A percentile compares a stretch with the other conserved stretches of the same genome.
phyloP scores from a whole-genome alignment of 768 basidiomycete species.

The Hebeloma cylindrosporum region DNA sequence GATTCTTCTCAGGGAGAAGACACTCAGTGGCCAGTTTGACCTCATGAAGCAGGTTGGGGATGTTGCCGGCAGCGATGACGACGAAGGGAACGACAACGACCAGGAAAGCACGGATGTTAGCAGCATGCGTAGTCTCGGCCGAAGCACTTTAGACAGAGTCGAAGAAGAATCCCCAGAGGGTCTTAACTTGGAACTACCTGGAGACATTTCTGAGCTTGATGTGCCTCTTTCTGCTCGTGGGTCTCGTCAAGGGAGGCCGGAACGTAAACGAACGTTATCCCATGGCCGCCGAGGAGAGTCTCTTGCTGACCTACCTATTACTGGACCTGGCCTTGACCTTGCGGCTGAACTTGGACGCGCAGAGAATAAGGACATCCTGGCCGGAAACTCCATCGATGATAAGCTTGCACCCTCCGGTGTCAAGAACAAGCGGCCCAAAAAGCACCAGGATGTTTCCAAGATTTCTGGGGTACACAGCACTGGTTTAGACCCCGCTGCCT shows the following conservation, averaged over 20 bases:
- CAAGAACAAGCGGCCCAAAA: conserved; percentile 52
- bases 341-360: conserved; percentile 91
- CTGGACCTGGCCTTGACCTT: conserved; percentile 85
- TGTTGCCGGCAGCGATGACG: conserved; percentile 35
- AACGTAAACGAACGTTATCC: conserved; percentile 55
- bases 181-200: conserved; percentile 38
- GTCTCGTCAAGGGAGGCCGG: conserved; percentile 41
- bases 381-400: conserved; percentile 53
- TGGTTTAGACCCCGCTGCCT: conserved; percentile 43
- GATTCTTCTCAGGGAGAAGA: conserved; percentile 88
- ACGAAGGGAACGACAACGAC: conserved; percentile 42
- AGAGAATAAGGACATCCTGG: conserved; percentile 81
- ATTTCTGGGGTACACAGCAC: conserved; percentile 32
- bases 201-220: conserved; percentile 35
- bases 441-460: conserved; percentile 41
- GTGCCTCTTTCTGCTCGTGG: conserved; percentile 36
- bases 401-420: conserved; percentile 44
- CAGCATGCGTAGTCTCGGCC: conserved; percentile 55
- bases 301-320: conserved; percentile 83
- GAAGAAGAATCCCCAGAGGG: conserved; percentile 56
- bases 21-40: conserved; percentile 86
- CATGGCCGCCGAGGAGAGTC: conserved; percentile 70
- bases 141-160: conserved; percentile 62
- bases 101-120: conserved; percentile 48
- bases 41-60: conserved; percentile 66